Conservation (phyloP, 768 basidiomycete species). For the Porpolomopsis calyptriformis region DNA sequence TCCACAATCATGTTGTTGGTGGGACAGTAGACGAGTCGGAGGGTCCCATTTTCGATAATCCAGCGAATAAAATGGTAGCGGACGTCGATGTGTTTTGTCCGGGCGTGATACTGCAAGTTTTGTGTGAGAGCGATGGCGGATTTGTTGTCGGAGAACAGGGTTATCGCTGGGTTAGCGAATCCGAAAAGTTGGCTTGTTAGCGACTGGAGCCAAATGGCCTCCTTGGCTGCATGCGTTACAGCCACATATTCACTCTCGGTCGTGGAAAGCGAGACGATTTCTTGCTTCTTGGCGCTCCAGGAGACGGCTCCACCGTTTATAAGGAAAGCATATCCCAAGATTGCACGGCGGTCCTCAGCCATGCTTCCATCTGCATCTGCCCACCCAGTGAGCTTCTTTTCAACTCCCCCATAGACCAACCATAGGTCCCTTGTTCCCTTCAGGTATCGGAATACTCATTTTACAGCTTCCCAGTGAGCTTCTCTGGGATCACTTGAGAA, state of each 20-base stretch:
- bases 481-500: conserved; percentile 16
- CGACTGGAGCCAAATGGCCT: conserved; percentile 18
- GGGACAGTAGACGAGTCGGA: too few relatives aligned
- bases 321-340: conserved; percentile 22
- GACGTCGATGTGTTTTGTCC: too few relatives aligned
- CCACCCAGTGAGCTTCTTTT: conserved; percentile 12
- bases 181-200: conserved; percentile 14
- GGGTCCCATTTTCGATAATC: too few relatives aligned
- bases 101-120: too few relatives aligned
- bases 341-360: conserved; percentile 16
- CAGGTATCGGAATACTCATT: conserved; percentile 24
- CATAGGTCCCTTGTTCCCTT: conserved; percentile 8
- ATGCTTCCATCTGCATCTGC: conserved; percentile 16
- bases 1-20: too few relatives aligned
- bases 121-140: too few relatives aligned
- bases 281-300: conserved; percentile 19
- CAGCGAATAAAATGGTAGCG: too few relatives aligned
- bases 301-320: conserved; percentile 19
- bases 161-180: not conserved
- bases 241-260: conserved; percentile 14
- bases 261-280: conserved; percentile 11
- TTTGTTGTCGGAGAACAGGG: too few relatives aligned
- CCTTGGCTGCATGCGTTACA: conserved; percentile 12
- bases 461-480: not conserved
- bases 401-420: conserved; percentile 10